These are phyloP conservation scores for Helicocarpus griseus DNA, from an alignment of 2,329 filamentous ascomycete species.

Conservation along the genomic window DNA sequence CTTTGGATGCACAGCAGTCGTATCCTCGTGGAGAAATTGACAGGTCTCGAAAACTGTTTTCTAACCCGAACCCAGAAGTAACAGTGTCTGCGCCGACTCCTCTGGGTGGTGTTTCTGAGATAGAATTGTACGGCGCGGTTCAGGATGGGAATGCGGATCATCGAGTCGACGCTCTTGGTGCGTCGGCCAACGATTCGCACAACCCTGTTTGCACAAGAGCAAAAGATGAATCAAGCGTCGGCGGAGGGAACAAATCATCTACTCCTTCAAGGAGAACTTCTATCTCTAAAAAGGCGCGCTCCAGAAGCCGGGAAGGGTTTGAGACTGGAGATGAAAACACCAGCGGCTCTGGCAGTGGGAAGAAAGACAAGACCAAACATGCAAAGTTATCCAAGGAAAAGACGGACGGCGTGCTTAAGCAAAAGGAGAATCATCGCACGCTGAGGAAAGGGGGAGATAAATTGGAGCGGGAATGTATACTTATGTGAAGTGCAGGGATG, in stretches of 20 bases:
- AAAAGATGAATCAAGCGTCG: not conserved
- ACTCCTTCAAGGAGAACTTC: not conserved
- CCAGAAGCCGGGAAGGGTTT: not conserved
- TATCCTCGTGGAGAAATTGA: not conserved
- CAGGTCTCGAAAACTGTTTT: not conserved
- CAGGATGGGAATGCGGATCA: not conserved
- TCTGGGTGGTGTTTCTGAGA: not conserved
- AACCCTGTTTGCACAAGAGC: too few relatives aligned
- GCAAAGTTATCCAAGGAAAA: constrained; percentile 1
- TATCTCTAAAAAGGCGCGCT: not conserved
- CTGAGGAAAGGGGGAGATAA: constrained; percentile 11
- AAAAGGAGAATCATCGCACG: not conserved
- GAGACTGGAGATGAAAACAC: not conserved
- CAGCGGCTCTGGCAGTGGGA: not conserved
- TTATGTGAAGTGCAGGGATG: constrained; percentile 28
- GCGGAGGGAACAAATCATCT: not conserved
- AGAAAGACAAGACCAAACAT: not conserved
- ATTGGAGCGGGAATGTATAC: constrained; percentile 34
- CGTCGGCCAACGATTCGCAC: not conserved
- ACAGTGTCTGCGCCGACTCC: not conserved
- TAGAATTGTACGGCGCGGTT: not conserved
- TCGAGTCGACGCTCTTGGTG: not conserved
- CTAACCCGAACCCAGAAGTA: not conserved
- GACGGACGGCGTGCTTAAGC: not conserved
- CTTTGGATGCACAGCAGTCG: constrained; percentile 13